Conservation (phyloP, 2,329 filamentous ascomycete species). For the Elsinoe perseae region DNA sequence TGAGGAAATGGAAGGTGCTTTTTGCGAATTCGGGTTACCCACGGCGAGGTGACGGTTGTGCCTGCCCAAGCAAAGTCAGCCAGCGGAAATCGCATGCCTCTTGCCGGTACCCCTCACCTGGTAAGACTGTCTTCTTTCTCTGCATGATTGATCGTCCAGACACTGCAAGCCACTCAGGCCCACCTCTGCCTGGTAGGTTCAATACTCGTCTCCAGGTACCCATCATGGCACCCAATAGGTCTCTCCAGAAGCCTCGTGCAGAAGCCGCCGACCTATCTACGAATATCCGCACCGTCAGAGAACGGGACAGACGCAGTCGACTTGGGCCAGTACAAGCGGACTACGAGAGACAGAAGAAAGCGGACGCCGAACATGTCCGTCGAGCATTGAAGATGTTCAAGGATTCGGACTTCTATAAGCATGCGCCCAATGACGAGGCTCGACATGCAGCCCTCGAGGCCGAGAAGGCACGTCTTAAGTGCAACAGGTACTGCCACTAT, state of each 20-base stretch:
- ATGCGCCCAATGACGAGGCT: background rate
- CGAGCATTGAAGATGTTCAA: background rate
- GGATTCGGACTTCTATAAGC: background rate
- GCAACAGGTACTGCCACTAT: background rate
- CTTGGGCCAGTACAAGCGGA: background rate
- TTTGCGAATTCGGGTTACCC: too few species aligned
- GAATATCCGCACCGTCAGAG: background rate
- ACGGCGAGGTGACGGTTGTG: too few species aligned
- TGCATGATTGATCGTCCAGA: too few species aligned
- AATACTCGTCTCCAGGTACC: background rate
- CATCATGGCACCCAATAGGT: constrained; percentile 1
- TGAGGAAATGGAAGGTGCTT: too few species aligned
- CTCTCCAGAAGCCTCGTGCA: background rate
- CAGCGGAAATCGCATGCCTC: too few species aligned
- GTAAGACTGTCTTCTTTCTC: too few species aligned
- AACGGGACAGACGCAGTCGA: background rate
- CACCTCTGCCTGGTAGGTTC: background rate
- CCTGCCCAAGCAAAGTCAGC: too few species aligned
- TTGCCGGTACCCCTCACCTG: too few species aligned
- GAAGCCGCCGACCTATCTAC: background rate
- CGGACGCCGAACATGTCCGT: background rate
- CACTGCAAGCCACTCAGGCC: background rate
- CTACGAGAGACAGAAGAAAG: constrained; percentile 8
- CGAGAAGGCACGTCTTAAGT: background rate
- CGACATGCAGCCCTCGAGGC: background rate